Evolutionary conservation across 805 yeast species (phyloP).

Genomic region (Lipomyces lipofer): DNA sequence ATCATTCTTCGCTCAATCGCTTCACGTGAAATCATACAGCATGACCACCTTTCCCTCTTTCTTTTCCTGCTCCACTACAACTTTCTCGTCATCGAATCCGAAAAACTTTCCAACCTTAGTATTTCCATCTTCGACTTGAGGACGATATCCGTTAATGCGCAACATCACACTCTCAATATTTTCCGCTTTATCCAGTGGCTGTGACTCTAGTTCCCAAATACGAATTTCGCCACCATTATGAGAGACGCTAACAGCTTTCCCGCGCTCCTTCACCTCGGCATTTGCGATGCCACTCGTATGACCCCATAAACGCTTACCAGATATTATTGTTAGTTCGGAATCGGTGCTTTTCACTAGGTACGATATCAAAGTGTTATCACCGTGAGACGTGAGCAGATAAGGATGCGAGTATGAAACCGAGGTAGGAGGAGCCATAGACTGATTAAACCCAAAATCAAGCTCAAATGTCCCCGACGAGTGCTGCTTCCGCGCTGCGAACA

Average conservation of each 20-base stretch:
- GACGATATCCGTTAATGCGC: not conserved
- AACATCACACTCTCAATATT: constrained; percentile 11
- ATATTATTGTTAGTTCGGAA: constrained; percentile 9
- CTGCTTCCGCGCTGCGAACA: not conserved
- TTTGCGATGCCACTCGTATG: constrained; percentile 20
- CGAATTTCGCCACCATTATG: constrained; percentile 19
- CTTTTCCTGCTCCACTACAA: constrained; percentile 22
- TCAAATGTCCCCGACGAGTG: not conserved
- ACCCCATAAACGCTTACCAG: constrained; percentile 21
- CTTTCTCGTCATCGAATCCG: constrained; percentile 28
- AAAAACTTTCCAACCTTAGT: constrained; percentile 11
- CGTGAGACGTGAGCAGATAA: constrained; percentile 22
- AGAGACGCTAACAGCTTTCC: constrained; percentile 24
- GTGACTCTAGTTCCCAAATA: constrained; percentile 21
- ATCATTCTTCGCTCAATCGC: too few species aligned
- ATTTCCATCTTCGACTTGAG: not conserved
- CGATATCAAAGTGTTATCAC: constrained; percentile 20
- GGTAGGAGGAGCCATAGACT: constrained; percentile 10
- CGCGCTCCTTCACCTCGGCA: constrained; percentile 22
- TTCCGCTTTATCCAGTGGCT: not conserved
- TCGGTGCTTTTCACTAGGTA: constrained; percentile 17
- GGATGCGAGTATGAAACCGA: constrained; percentile 27
- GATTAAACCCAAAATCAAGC: not conserved
- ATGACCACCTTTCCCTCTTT: constrained; percentile 6
- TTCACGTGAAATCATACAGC: constrained; percentile 23